Conservation (phyloP, 2,329 filamentous ascomycete genomes). For the Paradendryphiella salina region DNA sequence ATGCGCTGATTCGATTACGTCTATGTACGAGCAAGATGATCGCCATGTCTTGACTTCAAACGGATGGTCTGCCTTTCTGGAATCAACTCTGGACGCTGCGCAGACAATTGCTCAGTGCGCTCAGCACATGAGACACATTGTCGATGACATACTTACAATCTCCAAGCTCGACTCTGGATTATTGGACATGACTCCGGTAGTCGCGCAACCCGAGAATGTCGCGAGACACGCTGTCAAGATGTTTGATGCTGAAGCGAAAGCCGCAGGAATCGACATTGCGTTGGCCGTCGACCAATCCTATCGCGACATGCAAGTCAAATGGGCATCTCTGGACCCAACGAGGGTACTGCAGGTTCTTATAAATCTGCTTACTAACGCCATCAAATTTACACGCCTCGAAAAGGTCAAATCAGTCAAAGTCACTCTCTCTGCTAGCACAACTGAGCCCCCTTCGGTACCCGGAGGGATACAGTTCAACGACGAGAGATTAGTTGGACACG, state of each 20-base stretch:
- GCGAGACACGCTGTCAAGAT: conserved; percentile 43
- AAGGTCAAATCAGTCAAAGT: conserved; percentile 39
- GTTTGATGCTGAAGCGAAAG: conserved; percentile 44
- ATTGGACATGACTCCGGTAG: conserved; percentile 48
- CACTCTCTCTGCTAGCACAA: conserved; percentile 38
- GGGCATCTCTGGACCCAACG: conserved; percentile 49
- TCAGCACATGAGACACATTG: conserved; percentile 53
- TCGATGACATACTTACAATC: conserved; percentile 52
- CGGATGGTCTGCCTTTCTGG: conserved; percentile 23
- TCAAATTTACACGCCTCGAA: conserved; percentile 50
- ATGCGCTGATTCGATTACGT: conserved; percentile 48
- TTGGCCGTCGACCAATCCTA: conserved; percentile 45
- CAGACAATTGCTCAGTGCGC: conserved; percentile 51
- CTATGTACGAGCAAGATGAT: conserved; percentile 24
- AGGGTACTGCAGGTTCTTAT: conserved; percentile 47
- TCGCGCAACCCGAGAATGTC: conserved; percentile 42
- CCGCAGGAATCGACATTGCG: conserved; percentile 33
- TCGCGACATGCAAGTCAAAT: conserved; percentile 42
- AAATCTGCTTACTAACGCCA: conserved; percentile 49
- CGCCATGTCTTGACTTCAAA: conserved; percentile 7
- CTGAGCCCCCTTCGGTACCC: conserved; percentile 38
- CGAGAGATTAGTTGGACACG: conserved; percentile 24
- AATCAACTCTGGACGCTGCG: conserved; percentile 40
- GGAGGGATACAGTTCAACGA: conserved; percentile 38
- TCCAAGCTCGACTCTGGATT: conserved; percentile 52